A percentile compares a stretch with the other conserved stretches of the same genome.
phyloP scores from a whole-genome alignment of 164 flowering plant species.

The Stephania cephalantha region DNA sequence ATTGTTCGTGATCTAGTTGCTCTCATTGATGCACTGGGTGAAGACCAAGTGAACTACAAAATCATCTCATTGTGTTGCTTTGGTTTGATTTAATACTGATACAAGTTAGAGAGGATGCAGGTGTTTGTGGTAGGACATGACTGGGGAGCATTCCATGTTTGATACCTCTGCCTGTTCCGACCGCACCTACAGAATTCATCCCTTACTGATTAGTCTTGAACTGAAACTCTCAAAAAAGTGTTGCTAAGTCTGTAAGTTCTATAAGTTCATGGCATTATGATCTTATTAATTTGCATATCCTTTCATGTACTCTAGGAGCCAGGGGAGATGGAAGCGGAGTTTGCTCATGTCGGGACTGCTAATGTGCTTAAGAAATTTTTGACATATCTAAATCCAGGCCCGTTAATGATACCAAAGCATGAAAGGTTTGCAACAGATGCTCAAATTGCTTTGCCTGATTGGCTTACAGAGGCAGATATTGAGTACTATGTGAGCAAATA shows the following conservation, averaged over 20 bases:
- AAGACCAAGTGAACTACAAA: conserved; percentile 15
- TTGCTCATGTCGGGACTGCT: conserved; percentile 27
- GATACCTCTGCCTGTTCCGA: conserved; percentile 32
- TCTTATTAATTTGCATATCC: conserved; percentile 5
- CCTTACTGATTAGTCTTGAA: background rate
- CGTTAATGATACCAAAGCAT: conserved; percentile 36
- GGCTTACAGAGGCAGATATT: conserved; percentile 61
- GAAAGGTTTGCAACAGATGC: conserved; percentile 19
- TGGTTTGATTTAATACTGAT: background rate
- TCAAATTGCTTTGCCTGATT: conserved; percentile 35
- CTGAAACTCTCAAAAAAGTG: background rate
- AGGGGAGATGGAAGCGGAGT: conserved; percentile 54
- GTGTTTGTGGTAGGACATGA: conserved; percentile 70
- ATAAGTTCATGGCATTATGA: conserved; percentile 8
- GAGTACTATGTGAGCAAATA: conserved; percentile 46
- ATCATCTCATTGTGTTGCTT: background rate
- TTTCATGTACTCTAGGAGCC: conserved; percentile 6
- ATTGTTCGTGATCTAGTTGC: conserved; percentile 63
- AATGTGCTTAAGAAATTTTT: conserved; percentile 32
- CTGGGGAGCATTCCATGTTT: conserved; percentile 36
- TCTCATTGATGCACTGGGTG: conserved; percentile 49
- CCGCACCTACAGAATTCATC: background rate
- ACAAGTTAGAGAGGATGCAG: background rate
- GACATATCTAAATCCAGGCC: conserved; percentile 33
- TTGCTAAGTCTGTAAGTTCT: background rate